Conservation (phyloP, 257 asterid species). For the Solanum paucissectum region DNA sequence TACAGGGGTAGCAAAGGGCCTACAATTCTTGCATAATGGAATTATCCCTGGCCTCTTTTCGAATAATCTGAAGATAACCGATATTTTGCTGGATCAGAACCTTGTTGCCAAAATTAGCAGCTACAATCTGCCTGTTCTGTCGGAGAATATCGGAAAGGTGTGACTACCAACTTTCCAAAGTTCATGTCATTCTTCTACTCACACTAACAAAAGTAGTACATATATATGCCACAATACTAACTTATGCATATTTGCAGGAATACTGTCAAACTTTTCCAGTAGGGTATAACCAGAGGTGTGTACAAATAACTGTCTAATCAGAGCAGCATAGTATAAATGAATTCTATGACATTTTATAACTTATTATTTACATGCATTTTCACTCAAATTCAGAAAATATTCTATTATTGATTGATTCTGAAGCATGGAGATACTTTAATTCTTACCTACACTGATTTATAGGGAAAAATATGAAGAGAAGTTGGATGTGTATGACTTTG, state of each 20-base stretch:
- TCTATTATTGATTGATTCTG: background rate
- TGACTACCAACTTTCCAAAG: background rate
- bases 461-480: conserved; percentile 59
- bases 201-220: background rate
- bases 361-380: background rate
- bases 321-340: background rate
- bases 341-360: background rate
- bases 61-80: conserved; percentile 57
- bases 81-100: conserved; percentile 64
- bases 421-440: background rate
- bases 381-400: background rate
- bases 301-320: background rate
- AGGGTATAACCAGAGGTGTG: conserved; percentile 51
- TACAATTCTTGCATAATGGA: conserved; percentile 85
- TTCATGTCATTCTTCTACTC: background rate
- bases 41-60: conserved; percentile 61
- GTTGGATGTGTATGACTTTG: conserved; percentile 62
- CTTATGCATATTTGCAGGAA: conserved; percentile 28
- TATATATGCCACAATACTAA: background rate
- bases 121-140: conserved; percentile 58
- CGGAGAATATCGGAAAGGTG: conserved; percentile 51
- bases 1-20: conserved; percentile 85
- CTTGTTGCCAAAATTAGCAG: conserved; percentile 62
- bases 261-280: conserved; percentile 11
- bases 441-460: background rate